Base-by-base conservation (phyloP, 805 yeast species). In the Sungouiozyma intestinalis region DNA sequence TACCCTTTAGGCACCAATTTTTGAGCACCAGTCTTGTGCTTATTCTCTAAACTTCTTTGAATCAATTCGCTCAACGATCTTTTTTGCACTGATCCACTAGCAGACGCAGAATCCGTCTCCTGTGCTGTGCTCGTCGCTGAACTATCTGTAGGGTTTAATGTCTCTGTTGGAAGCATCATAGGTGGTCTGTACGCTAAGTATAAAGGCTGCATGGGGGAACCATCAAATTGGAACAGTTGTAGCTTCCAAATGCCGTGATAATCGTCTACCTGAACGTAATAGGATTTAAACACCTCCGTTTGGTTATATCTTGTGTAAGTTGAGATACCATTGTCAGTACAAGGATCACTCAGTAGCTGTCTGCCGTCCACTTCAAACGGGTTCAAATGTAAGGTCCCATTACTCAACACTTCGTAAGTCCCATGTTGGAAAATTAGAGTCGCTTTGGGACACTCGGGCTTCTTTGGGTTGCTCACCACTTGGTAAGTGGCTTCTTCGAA, bases 141-240 rank as follows among this genome's bases (percentile, higher is more conserved):
- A 4, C 27, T 44, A 16, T 36, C 48, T 2, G 95, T 84, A 17
- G 98, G 98, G 63, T 88, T 90, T 71, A 92, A 67, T 0, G 97
- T 88, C 41, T 60, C 65, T 1, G 97, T 92, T 17, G 98, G 98
- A 46, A 92, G 75, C 98, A 92, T 92, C 75, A 83, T 72, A 8
- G 98, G 94, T 4, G 98, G 98, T 53, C 75, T 74, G 68, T 88
- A 92, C 2, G 94, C 95, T 61, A 92, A 72, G 63, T 86, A 92
- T 54, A 92, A 63, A 0, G 98, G 97, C 50, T 86, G 90, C 69
- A 82, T 64, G 36, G 77, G 77, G 15, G 84, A 62, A 15, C 97
- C 97, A 60, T 81, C 86, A 52, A 73, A 81, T 65, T 81, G 79
- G 64, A 73, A 81, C 45, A 92, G 67, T 47, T 79, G 79, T 44